Evolutionary conservation across 2,329 filamentous ascomycete genomes (phyloP).

Genomic region (Thielaviopsis punctulata): DNA sequence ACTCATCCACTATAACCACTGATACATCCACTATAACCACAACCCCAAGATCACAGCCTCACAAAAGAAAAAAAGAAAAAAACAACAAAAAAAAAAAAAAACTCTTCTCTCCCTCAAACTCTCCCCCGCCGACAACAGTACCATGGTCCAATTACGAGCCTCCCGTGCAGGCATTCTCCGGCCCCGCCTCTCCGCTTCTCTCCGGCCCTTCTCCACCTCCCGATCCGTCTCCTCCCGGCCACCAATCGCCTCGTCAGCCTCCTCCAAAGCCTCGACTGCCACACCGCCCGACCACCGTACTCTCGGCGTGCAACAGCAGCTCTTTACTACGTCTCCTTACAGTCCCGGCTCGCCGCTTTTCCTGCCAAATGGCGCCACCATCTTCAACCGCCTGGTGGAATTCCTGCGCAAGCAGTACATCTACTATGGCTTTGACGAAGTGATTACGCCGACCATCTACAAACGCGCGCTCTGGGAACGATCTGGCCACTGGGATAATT

Average conservation of each 20-base stretch:
- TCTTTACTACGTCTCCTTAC: conserved; percentile 64
- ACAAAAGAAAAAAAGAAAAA: too few relatives aligned
- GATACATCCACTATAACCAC: too few relatives aligned
- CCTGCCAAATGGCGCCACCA: conserved; percentile 60
- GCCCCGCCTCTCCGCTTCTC: neutral
- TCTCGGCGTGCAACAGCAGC: conserved; percentile 47
- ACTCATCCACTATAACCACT: too few relatives aligned
- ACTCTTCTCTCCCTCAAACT: neutral
- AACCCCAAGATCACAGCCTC: too few relatives aligned
- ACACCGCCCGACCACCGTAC: conserved; percentile 37
- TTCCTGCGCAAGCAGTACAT: conserved; percentile 75
- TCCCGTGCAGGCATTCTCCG: neutral
- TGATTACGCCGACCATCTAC: conserved; percentile 80
- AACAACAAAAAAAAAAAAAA: neutral
- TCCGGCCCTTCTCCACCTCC: neutral
- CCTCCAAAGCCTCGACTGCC: neutral
- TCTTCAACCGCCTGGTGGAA: conserved; percentile 69
- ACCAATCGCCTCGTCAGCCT: neutral
- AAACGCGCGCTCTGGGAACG: conserved; percentile 75
- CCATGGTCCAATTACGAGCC: neutral
- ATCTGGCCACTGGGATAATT: conserved; percentile 78
- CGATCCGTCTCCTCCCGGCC: neutral
- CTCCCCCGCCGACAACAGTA: neutral
- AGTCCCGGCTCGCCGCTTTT: conserved; percentile 78
- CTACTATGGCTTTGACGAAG: conserved; percentile 72